Base-by-base conservation (phyloP, 768 basidiomycete species). In the Lactifluus hygrophoroides region DNA sequence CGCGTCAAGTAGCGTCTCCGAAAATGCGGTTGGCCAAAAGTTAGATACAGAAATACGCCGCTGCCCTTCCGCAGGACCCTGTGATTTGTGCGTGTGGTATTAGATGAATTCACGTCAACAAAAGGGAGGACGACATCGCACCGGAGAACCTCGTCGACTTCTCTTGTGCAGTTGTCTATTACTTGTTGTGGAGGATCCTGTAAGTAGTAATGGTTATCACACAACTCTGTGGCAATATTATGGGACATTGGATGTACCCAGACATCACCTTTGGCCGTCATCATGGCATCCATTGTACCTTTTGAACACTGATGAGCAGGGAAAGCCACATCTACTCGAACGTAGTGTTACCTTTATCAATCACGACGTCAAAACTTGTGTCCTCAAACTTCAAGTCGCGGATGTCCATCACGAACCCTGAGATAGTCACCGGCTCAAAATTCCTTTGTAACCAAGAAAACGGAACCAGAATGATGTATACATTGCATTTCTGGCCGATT, bases 21-120 rank as follows among this genome's bases (percentile, higher is more conserved):
- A 68, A 94, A 93, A 68, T 94, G 91, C 0, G 91, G 91, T 68
- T 93, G 91, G 4, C 90, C 91, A 64, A 93, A 91, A 5, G 90
- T 93, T 57, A 93, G 71, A 69, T 92, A 91, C 46, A 93, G 70
- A 70, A 92, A 89, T 3, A 74, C 62, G 0, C 87, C 86, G 1
- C 60, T 71, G n/a, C 71, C 67, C 60, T 75, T 77, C n/a, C 78
- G 77, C 19, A 92, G 77, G 8, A 89, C 81, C 64, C 88, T 90
- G 61, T 1, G 49, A 27, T 25, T 5, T 27, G 10, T 54, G 25
- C 51, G 35, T 27, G 46, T n/a, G 44, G 27, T n/a, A n/a, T 45
- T 45, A 44, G 47, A 43, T 34, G 16, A 14, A 27, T 19, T 54
- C 21, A 32, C 21, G 43, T 17, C 23, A 40, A 19, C 42, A 23